phyloP scores from a whole-genome alignment of 805 yeast species.

The Candida khao-thaluensis region DNA sequence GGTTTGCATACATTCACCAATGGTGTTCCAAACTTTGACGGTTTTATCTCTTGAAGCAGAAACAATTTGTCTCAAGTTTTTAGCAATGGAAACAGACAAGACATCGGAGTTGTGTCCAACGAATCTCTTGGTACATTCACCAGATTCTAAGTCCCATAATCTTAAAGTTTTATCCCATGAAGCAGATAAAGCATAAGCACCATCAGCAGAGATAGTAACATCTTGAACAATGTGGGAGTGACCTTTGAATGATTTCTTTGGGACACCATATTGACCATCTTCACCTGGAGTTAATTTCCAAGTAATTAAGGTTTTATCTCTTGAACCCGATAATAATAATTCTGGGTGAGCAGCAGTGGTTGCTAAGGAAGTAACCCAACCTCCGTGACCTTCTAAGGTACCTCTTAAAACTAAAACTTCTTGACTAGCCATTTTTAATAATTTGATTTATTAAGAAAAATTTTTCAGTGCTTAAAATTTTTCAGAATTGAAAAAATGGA shows the following conservation, averaged over 20 bases:
- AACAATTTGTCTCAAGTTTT: slow-evolving; percentile 95
- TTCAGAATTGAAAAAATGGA: background rate
- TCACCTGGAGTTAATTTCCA: slow-evolving; percentile 97
- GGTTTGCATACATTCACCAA: slow-evolving; percentile 95
- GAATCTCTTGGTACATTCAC: slow-evolving; percentile 91
- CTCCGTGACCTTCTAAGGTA: slow-evolving; percentile 85
- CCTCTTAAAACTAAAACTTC: slow-evolving; percentile 99
- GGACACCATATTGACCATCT: slow-evolving; percentile 90
- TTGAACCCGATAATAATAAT: slow-evolving; percentile 94
- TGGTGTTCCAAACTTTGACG: slow-evolving; percentile 98
- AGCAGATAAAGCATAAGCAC: slow-evolving; percentile 95
- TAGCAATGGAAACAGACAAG: slow-evolving; percentile 92
- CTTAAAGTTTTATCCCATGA: slow-evolving; percentile 99
- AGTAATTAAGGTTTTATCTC: slow-evolving; percentile 97
- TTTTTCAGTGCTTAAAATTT: slow-evolving; percentile 15
- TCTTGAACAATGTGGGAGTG: slow-evolving; percentile 99
- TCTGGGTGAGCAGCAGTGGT: slow-evolving; percentile 98
- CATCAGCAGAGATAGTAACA: slow-evolving; percentile 96
- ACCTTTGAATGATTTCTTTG: slow-evolving; percentile 95
- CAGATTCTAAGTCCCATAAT: slow-evolving; percentile 95
- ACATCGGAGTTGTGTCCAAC: slow-evolving; percentile 99
- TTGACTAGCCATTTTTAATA: slow-evolving; percentile 63
- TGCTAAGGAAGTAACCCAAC: slow-evolving; percentile 98
- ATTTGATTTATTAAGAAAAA: slow-evolving; percentile 12
- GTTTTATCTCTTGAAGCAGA: slow-evolving; percentile 99